Evolutionary conservation across 352 stramenopile species (phyloP), one percentile per base, ranked within the genome.

Genomic region (Globisporangium spiculum): DNA sequence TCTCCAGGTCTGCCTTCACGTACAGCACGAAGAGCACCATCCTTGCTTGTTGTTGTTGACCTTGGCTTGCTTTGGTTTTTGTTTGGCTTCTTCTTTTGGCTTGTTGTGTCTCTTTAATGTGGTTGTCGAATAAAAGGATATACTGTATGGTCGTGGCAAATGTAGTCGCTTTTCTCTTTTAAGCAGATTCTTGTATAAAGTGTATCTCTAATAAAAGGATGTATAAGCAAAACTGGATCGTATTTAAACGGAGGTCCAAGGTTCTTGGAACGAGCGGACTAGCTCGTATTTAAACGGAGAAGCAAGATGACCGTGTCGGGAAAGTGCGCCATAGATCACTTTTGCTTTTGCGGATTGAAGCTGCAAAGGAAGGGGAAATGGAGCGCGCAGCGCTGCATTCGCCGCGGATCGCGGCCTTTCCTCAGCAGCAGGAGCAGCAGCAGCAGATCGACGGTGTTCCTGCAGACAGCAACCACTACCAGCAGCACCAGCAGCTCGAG

Each of bases 11-110:
- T 10, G 86, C 89, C 74, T 96, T 96, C 14, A 96, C 81, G 71
- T 92, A 93, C 58, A 96, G 77, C 75, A 96, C 84, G 69, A 88
- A 92, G 32, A 96, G 75, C 69, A 93, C 87, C 88, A 96, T 96
- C 9, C 16, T 73, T 48, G 55, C 18, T 27, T 41, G 27, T n/a
- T 32, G 34, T 32, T 32, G 27, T 62, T 60, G 14, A 16, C 30
- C n/a, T 66, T 53, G 38, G n/a, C 9, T 36, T 41, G 34, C 34
- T 41, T 41, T 41, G 34, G 34, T 41, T 41, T 56, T 59, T 53
- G 32, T 16, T 20, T 65, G 38, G 34, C 30, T 36, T 54, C 9
- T 20, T 34, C n/a, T 56, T 32, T 32, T 32, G 30, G 30, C 24
- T 56, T 65, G n/a, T 8, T 32, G 30, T 22, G 4, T 41, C 24